A percentile compares a stretch with the other conserved stretches of the same genome.
Evolutionary conservation across 129 eudicot genomes (phyloP).

Genomic region (Escallonia rubra): DNA sequence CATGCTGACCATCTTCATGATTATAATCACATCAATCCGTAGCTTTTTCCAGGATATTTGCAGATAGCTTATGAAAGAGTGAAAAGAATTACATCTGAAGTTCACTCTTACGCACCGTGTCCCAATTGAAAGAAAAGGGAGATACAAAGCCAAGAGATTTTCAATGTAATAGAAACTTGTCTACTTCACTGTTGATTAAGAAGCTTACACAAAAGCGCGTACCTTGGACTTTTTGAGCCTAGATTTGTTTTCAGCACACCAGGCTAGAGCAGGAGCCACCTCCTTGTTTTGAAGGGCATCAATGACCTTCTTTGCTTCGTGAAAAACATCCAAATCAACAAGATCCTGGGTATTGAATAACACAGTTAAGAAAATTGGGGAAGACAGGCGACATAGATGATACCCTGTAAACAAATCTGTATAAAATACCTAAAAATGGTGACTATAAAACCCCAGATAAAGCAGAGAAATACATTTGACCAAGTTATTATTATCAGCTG

Average conservation of each 20-base stretch:
- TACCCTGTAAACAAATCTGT: neutral
- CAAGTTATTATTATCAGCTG: neutral
- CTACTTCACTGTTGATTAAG: constrained; percentile 1
- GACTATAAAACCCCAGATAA: neutral
- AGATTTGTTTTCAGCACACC: constrained; percentile 96
- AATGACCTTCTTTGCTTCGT: constrained; percentile 87
- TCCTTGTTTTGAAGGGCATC: constrained; percentile 85
- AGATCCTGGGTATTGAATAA: constrained; percentile 57
- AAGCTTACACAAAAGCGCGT: constrained; percentile 7
- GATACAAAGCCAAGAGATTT: neutral
- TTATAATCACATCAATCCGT: no score
- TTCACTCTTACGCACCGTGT: neutral
- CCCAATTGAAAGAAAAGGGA: neutral
- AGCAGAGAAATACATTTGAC: neutral
- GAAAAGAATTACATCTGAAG: no score
- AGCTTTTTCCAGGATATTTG: no score
- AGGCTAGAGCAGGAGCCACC: constrained; percentile 92
- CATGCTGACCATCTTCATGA: no score
- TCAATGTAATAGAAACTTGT: constrained; percentile 1
- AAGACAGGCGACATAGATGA: neutral
- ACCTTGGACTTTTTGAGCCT: constrained; percentile 96
- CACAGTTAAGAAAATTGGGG: neutral
- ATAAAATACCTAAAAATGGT: no score
- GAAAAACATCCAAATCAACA: constrained; percentile 93
- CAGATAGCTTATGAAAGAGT: no score